Evolutionary conservation across 345 rosid species (phyloP), one percentile per base, ranked within the genome.

Genomic region (Lepidium sativum): DNA sequence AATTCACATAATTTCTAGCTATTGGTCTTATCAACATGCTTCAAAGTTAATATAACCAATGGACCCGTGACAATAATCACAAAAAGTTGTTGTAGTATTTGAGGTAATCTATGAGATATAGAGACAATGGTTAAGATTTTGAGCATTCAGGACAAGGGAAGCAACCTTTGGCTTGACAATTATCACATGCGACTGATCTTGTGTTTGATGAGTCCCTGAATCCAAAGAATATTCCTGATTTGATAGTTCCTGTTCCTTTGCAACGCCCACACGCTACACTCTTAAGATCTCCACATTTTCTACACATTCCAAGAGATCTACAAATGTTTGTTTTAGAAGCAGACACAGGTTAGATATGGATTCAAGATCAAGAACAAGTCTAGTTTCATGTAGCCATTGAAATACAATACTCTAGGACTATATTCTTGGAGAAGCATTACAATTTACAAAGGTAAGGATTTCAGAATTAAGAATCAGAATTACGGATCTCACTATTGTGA

Each of bases 231-330:
- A 84, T 91, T 11, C 81, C 78, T 58, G 78, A 76, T 65, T 77
- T 94, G 45, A 86, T 74, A 2, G 53, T 60, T 42, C 97, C 90
- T n/a, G 75, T 79, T 35, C 99, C 97, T 78, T 79, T 83, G 39
- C 99, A 94, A 5, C 70, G 81, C 4, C 84, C 77, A 80, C 97
- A 94, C 0, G 99, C 87, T 70, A 83, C 71, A 75, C 79, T 65
- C 90, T 71, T 80, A 44, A 90, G 72, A 76, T 86, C 87, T 1
- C 97, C 97, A 9, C 99, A 94, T 72, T 70, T 90, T 61, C 60
- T 81, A 76, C 99, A 94, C 92, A 90, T 81, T 29, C 92, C 92
- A 25, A 94, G 81, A 1, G 92, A 82, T 29, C 96, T 90, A 84
- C 80, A 79, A 23, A 56, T 25, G 23, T 53, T 9, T 32, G 9